Evolutionary conservation across 441 rosid species (phyloP).

Genomic region (Aquilaria agallochum): DNA sequence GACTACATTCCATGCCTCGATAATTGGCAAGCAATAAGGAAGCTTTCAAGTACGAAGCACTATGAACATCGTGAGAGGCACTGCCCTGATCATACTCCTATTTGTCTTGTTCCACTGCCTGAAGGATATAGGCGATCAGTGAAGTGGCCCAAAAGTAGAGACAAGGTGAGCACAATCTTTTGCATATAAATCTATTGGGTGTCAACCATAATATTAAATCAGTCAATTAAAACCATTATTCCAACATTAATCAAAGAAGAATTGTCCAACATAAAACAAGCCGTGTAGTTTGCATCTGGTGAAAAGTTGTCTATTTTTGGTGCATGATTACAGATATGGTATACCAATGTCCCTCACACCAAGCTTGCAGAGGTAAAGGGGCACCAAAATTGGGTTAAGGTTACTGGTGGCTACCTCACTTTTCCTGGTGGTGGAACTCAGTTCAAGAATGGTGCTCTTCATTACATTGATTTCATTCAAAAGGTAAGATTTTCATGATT

Average conservation of each 20-base stretch:
- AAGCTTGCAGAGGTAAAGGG: slow-evolving; percentile 66
- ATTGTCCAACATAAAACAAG: too few species aligned
- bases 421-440: slow-evolving; percentile 74
- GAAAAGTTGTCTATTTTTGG: slow-evolving; percentile 3
- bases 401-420: slow-evolving; percentile 38
- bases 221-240: too few species aligned
- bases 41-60: slow-evolving; percentile 39
- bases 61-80: slow-evolving; percentile 57
- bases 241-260: too few species aligned
- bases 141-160: slow-evolving; percentile 63
- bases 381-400: slow-evolving; percentile 54
- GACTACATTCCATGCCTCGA: slow-evolving; percentile 65
- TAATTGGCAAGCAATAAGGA: slow-evolving; percentile 43
- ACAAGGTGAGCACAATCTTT: slow-evolving; percentile 26
- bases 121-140: slow-evolving; percentile 52
- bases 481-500: slow-evolving; percentile 27
- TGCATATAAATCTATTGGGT: background rate
- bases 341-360: slow-evolving; percentile 51
- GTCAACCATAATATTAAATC: background rate
- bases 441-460: slow-evolving; percentile 46
- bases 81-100: slow-evolving; percentile 50
- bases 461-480: slow-evolving; percentile 36
- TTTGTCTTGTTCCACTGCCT: slow-evolving; percentile 57
- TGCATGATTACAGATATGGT: slow-evolving; percentile 46
- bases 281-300: slow-evolving; percentile 3